Percentiles rank a stretch among this genome's conserved stretches.
phyloP scores from a whole-genome alignment of 2,329 filamentous ascomycete species.

The Cladophialophora immunda region DNA sequence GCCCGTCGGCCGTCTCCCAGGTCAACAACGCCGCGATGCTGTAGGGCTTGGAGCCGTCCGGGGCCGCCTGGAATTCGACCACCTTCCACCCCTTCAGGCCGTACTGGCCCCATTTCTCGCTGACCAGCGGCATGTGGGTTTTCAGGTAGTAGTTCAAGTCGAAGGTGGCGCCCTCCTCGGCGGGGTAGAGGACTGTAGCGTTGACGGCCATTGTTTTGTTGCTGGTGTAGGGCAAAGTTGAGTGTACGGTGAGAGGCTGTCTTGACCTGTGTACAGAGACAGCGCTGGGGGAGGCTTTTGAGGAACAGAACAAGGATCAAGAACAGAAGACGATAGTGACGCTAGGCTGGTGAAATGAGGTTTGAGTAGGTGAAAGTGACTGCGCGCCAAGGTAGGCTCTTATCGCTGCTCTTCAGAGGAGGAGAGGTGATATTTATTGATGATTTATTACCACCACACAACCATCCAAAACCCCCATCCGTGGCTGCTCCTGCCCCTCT shows the following conservation, averaged over 20 bases:
- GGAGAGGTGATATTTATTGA: too few species aligned
- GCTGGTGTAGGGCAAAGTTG: background rate
- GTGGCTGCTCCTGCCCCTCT: too few species aligned
- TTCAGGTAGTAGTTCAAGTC: constrained; percentile 60
- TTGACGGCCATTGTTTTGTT: constrained; percentile 17
- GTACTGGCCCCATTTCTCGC: constrained; percentile 49
- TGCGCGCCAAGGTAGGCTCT: too few species aligned
- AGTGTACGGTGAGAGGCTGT: too few species aligned
- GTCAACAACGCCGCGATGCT: constrained; percentile 28
- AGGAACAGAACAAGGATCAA: too few species aligned
- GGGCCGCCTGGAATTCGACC: constrained; percentile 21
- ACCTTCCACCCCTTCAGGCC: constrained; percentile 50
- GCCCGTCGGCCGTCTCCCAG: constrained; percentile 33
- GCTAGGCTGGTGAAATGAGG: too few species aligned
- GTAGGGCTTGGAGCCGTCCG: constrained; percentile 32
- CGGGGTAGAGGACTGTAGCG: constrained; percentile 50
- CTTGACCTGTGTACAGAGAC: background rate
- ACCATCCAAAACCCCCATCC: too few species aligned
- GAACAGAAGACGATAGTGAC: too few species aligned
- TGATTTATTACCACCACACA: too few species aligned
- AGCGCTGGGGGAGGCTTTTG: too few species aligned
- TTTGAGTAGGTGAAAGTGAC: too few species aligned
- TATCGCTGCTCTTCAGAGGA: too few species aligned
- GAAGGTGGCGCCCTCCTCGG: constrained; percentile 52
- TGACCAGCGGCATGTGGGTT: constrained; percentile 58